Evolutionary conservation across 2,329 filamentous ascomycete species (phyloP).

Genomic region (Fusarium sp.): DNA sequence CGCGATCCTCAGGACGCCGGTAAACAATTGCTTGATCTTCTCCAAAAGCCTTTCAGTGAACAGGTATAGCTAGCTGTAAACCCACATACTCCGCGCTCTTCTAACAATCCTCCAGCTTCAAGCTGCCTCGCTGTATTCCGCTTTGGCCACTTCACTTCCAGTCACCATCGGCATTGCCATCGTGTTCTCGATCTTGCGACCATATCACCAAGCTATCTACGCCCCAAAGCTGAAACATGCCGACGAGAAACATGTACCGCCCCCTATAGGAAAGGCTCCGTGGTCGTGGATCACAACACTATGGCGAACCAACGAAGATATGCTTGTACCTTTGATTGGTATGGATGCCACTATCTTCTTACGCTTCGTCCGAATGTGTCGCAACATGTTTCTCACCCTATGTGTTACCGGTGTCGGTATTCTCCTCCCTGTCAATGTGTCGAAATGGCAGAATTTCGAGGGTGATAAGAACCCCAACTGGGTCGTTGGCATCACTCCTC

Average conservation of each 20-base stretch:
- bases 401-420: constrained; percentile 79
- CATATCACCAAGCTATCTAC: constrained; percentile 92
- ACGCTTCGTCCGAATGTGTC: constrained; percentile 88
- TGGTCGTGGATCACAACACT: constrained; percentile 89
- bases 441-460: constrained; percentile 51
- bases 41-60: constrained; percentile 64
- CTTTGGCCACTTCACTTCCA: constrained; percentile 82
- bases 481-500: constrained; percentile 71
- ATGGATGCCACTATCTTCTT: constrained; percentile 93
- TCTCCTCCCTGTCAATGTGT: constrained; percentile 83
- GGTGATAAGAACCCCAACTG: constrained; percentile 51
- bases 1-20: constrained; percentile 49
- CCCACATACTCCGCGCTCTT: not conserved
- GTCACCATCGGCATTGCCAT: constrained; percentile 80
- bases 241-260: constrained; percentile 89
- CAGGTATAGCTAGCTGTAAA: constrained; percentile 52
- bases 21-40: constrained; percentile 60
- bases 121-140: constrained; percentile 75
- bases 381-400: constrained; percentile 85
- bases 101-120: constrained; percentile 42
- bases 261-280: constrained; percentile 84
- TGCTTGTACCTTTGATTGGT: constrained; percentile 84
- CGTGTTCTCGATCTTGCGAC: constrained; percentile 88
- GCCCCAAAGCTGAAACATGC: constrained; percentile 93
- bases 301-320: constrained; percentile 79